Percentiles rank a stretch among this genome's conserved stretches.
Conservation (phyloP, 2,329 filamentous ascomycete species). For the Trichophyton simii region DNA sequence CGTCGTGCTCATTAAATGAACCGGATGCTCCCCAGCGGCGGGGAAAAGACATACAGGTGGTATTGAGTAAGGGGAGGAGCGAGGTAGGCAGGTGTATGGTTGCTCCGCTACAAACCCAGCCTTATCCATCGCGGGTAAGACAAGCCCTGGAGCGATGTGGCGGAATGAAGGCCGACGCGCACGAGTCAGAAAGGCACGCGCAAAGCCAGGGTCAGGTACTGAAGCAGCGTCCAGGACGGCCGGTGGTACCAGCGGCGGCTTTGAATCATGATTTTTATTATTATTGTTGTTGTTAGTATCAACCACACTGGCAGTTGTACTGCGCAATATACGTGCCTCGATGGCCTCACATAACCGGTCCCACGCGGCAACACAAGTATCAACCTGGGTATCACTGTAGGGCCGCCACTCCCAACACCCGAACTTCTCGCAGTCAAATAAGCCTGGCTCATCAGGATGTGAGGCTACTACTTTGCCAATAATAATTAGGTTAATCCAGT, state of each 20-base stretch:
- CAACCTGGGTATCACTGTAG: slow-evolving; percentile 16
- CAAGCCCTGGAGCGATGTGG: neutral
- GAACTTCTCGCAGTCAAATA: slow-evolving; percentile 13
- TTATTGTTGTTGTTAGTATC: neutral
- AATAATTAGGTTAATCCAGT: slow-evolving; percentile 18
- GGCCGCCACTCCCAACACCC: slow-evolving; percentile 23
- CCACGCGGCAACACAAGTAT: slow-evolving; percentile 5
- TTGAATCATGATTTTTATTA: neutral
- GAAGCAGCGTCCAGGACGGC: neutral
- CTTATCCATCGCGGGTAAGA: neutral
- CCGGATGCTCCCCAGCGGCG: neutral
- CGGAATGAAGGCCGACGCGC: slow-evolving; percentile 1
- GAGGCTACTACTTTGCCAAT: slow-evolving; percentile 14
- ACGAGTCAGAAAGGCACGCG: slow-evolving; percentile 4
- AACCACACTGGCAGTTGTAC: neutral
- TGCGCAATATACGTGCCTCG: neutral
- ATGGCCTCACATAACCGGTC: neutral
- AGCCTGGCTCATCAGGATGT: slow-evolving; percentile 9
- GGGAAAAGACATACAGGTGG: neutral
- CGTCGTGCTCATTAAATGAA: neutral
- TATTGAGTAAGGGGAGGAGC: neutral
- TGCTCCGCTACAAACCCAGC: neutral
- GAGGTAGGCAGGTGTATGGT: slow-evolving; percentile 1
- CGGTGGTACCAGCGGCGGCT: neutral
- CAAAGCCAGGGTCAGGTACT: neutral